Base-by-base conservation (phyloP, 2,329 filamentous ascomycete genomes). In the Aspergillus sp. region DNA sequence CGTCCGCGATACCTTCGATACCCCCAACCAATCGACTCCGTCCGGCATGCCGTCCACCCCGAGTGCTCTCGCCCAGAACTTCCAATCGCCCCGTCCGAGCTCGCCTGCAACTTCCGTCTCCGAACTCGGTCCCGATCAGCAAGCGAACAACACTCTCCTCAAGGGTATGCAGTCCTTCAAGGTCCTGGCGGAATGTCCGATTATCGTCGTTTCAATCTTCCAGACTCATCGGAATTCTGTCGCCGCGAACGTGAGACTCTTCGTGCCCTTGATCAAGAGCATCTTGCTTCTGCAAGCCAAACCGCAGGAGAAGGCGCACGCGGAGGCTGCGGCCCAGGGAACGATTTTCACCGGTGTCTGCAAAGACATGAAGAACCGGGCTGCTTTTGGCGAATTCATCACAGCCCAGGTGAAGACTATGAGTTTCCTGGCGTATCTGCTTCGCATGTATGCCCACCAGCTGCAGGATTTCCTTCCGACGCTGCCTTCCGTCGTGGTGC, bases 151-250 rank as follows among this genome's bases (percentile, higher is more conserved):
- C 53, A 88, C 90, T 45, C 74, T 99, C 32, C 77, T 92, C 50
- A 95, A 90, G 72, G 94, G 94, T 26, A 96, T 96, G 90, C 90
- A 96, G 69, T 99, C 94, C 1, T 99, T 99, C 82, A 99, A 97
- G 72, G 93, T 99, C 20, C 82, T 99, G 4, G 91, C 93, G 1
- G 94, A 99, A 71, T 99, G 94, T 63, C 94, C 94, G 0, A 99
- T 99, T 48, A 97, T 99, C 38, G 94, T 99, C 3, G 94, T 99
- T 1, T 97, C 93, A 3, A 90, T 99, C 59, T 97, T 99, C 70
- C 94, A 99, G 73, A 88, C 93, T 4, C 94, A 99, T 65, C 85
- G 92, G 45, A 79, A 75, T 44, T 87, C 87, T 4, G 93, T 96
- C 2, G 79, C 84, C 35, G 82, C 86, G 51, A 96, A 96, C 64